phyloP scores from a whole-genome alignment of 2,329 filamentous ascomycete genomes.

The Neocucurbitaria cava region DNA sequence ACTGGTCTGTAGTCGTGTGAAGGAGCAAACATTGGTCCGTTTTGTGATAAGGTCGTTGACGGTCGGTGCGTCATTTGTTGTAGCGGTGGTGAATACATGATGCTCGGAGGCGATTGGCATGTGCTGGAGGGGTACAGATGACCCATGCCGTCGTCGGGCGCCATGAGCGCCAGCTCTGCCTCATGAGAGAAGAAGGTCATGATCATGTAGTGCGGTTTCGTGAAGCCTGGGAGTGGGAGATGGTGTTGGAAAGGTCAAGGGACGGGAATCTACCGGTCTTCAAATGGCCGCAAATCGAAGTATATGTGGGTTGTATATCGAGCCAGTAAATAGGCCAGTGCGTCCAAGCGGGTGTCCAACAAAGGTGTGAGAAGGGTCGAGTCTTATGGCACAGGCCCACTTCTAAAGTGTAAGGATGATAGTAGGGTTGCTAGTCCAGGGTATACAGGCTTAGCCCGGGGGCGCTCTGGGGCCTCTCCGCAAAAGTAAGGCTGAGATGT shows the following conservation, averaged over 20 bases:
- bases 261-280: constrained; percentile 18
- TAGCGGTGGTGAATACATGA: constrained; percentile 48
- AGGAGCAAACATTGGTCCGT: constrained; percentile 36
- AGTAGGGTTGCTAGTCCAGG: constrained; percentile 41
- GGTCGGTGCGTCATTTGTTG: constrained; percentile 40
- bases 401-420: constrained; percentile 39
- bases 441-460: constrained; percentile 41
- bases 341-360: constrained; percentile 31
- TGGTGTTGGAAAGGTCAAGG: constrained; percentile 11
- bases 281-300: constrained; percentile 25
- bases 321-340: constrained; percentile 38
- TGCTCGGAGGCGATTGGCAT: constrained; percentile 47
- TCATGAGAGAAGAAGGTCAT: constrained; percentile 46
- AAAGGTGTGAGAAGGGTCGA: constrained; percentile 36
- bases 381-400: constrained; percentile 40
- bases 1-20: constrained; percentile 39
- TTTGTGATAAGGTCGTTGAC: constrained; percentile 29
- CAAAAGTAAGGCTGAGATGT: constrained; percentile 46
- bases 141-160: constrained; percentile 41
- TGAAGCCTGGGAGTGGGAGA: constrained; percentile 11
- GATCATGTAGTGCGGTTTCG: constrained; percentile 25
- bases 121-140: constrained; percentile 46
- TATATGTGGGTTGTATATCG: constrained; percentile 38
- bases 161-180: constrained; percentile 47
- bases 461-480: constrained; percentile 38